Conservation (phyloP, 352 stramenopile genomes). For the Phytophthora chlamydospora region DNA sequence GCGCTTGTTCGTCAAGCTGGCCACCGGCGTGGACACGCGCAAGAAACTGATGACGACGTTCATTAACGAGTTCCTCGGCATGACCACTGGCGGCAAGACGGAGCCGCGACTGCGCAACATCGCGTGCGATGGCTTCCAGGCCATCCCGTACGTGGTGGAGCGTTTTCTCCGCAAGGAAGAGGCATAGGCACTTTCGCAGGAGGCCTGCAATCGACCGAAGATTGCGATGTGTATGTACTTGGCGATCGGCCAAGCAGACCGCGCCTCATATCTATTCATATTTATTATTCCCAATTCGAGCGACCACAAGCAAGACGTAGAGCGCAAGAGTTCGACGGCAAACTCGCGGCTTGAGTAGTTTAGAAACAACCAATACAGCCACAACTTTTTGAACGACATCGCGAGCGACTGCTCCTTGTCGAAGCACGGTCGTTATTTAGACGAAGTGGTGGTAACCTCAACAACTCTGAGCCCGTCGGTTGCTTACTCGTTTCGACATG, state of each 20-base stretch:
- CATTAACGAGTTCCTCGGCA: conserved; percentile 53
- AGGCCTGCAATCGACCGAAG: conserved; percentile 43
- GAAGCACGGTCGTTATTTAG: not conserved
- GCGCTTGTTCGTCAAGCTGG: conserved; percentile 53
- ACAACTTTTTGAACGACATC: not conserved
- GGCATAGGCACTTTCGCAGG: not conserved
- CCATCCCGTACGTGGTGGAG: conserved; percentile 52
- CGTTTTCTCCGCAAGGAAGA: conserved; percentile 47
- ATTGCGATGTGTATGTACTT: conserved; percentile 23
- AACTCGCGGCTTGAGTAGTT: conserved; percentile 16
- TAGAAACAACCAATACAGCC: conserved; percentile 18
- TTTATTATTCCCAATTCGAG: conserved; percentile 24
- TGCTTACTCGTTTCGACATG: not conserved
- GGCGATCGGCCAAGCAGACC: not conserved
- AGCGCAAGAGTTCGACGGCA: conserved; percentile 24
- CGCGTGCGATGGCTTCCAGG: conserved; percentile 44
- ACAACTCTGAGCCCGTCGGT: not conserved
- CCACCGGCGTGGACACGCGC: conserved; percentile 39
- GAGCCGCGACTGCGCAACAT: conserved; percentile 34
- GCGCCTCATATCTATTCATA: conserved; percentile 29
- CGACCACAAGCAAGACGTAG: not conserved
- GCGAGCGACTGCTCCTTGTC: no score
- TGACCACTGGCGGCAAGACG: conserved; percentile 44
- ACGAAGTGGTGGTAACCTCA: conserved; percentile 5
- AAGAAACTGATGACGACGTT: conserved; percentile 56